Evolutionary conservation across 2,329 filamentous ascomycete genomes (phyloP).

Genomic region (Purpureocillium takamizusanense): DNA sequence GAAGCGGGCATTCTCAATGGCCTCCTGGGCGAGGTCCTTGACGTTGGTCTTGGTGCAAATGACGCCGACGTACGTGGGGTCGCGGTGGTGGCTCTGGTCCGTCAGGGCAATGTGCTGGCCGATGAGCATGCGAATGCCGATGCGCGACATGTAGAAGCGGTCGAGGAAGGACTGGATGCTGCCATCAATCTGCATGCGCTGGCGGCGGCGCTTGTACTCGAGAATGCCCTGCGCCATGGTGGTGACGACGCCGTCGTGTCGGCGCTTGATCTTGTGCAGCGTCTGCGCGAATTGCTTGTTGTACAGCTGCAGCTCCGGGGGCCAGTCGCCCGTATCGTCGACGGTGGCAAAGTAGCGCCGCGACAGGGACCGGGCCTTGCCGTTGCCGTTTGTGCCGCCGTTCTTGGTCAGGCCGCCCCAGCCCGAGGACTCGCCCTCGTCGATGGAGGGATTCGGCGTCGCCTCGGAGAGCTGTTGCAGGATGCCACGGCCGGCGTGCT

Average conservation of each 20-base stretch:
- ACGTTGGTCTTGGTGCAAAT: slow-evolving; percentile 99
- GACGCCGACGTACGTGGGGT: slow-evolving; percentile 93
- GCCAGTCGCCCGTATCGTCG: slow-evolving; percentile 84
- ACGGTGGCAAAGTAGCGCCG: slow-evolving; percentile 79
- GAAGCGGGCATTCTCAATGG: slow-evolving; percentile 97
- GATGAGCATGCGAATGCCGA: slow-evolving; percentile 98
- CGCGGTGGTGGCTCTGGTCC: slow-evolving; percentile 80
- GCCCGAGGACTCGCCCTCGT: slow-evolving; percentile 69
- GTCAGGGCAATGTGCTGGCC: slow-evolving; percentile 96
- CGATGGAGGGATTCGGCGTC: slow-evolving; percentile 83
- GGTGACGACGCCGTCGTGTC: slow-evolving; percentile 94
- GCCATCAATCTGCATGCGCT: slow-evolving; percentile 96
- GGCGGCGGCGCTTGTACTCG: slow-evolving; percentile 92
- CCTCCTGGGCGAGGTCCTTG: slow-evolving; percentile 86
- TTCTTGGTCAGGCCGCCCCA: slow-evolving; percentile 36
- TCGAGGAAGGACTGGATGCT: slow-evolving; percentile 97
- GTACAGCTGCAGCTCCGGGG: slow-evolving; percentile 87
- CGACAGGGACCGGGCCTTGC: slow-evolving; percentile 38
- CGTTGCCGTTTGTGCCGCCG: slow-evolving; percentile 35
- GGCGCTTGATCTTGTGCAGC: slow-evolving; percentile 86
- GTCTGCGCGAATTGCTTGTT: slow-evolving; percentile 85
- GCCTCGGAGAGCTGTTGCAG: slow-evolving; percentile 70
- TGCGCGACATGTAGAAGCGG: slow-evolving; percentile 99
- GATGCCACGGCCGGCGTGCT: slow-evolving; percentile 44
- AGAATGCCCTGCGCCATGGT: slow-evolving; percentile 97